phyloP scores from a whole-genome alignment of 2,329 filamentous ascomycete species.

The Exutisphaerella laricina region DNA sequence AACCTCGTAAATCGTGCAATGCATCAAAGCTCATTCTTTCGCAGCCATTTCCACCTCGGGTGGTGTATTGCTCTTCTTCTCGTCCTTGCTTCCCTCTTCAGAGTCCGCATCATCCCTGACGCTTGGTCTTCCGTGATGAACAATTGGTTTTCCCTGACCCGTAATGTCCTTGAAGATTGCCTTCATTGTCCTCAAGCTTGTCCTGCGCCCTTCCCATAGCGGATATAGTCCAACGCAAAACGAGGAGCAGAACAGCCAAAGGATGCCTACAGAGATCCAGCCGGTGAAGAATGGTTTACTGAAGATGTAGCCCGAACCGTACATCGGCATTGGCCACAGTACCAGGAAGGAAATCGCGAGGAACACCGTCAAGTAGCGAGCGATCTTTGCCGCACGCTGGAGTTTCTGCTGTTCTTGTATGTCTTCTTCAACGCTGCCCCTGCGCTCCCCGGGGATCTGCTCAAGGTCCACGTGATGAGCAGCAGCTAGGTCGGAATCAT shows the following conservation, averaged over 20 bases:
- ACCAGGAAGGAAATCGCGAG: constrained; percentile 68
- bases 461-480: constrained; percentile 62
- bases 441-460: constrained; percentile 51
- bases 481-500: constrained; percentile 67
- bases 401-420: constrained; percentile 40
- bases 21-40: too few species aligned
- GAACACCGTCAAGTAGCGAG: constrained; percentile 53
- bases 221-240: constrained; percentile 76
- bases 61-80: constrained; percentile 27
- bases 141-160: constrained; percentile 30
- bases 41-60: constrained; percentile 25
- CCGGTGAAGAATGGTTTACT: constrained; percentile 65
- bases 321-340: constrained; percentile 91
- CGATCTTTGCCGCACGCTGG: constrained; percentile 44
- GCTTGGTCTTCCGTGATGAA: constrained; percentile 29
- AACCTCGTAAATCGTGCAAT: too few species aligned
- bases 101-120: constrained; percentile 25
- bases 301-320: constrained; percentile 75
- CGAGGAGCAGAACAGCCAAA: constrained; percentile 72
- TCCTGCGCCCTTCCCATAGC: constrained; percentile 69
- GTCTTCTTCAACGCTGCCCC: constrained; percentile 37
- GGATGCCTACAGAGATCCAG: constrained; percentile 57
- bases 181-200: constrained; percentile 56
- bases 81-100: constrained; percentile 23
- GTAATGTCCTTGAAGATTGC: constrained; percentile 58